phyloP scores from a whole-genome alignment of 2,329 filamentous ascomycete species.

The Niveomyces coronatus region DNA sequence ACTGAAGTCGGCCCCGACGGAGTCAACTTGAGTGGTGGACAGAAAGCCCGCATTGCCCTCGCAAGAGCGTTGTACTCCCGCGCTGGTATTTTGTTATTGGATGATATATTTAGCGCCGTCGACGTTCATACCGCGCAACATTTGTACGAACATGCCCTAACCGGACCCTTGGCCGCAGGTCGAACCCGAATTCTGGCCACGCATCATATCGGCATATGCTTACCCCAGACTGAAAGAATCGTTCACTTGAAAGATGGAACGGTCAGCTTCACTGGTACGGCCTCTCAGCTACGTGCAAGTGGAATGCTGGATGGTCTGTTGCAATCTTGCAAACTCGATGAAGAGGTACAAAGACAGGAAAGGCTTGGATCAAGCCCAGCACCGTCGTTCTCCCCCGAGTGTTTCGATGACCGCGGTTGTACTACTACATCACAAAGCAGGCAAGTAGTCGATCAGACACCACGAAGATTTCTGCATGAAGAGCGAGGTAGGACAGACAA shows the following conservation, averaged over 20 bases:
- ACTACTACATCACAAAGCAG: not conserved
- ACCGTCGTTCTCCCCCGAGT: not conserved
- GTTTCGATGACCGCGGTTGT: not conserved
- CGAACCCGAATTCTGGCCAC: constrained; percentile 2
- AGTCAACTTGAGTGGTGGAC: constrained; percentile 3
- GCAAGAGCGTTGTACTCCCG: not conserved
- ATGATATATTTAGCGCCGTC: not conserved
- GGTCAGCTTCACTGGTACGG: not conserved
- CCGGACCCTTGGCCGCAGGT: not conserved
- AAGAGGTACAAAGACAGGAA: not conserved
- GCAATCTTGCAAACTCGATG: not conserved
- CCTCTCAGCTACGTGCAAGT: not conserved
- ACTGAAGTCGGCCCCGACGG: not conserved
- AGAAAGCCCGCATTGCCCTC: not conserved
- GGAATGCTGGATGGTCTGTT: not conserved
- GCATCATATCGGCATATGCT: not conserved
- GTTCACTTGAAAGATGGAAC: not conserved
- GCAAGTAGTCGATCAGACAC: not conserved
- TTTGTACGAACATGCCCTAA: not conserved
- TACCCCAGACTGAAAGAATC: not conserved
- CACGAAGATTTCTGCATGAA: not conserved
- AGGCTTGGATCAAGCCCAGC: not conserved
- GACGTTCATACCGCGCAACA: not conserved
- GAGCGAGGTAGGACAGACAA: not conserved
- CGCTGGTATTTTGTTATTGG: not conserved